These are phyloP conservation scores for Termitomyces sp. DNA, from an alignment of 768 basidiomycete species.

Conservation along the genomic window DNA sequence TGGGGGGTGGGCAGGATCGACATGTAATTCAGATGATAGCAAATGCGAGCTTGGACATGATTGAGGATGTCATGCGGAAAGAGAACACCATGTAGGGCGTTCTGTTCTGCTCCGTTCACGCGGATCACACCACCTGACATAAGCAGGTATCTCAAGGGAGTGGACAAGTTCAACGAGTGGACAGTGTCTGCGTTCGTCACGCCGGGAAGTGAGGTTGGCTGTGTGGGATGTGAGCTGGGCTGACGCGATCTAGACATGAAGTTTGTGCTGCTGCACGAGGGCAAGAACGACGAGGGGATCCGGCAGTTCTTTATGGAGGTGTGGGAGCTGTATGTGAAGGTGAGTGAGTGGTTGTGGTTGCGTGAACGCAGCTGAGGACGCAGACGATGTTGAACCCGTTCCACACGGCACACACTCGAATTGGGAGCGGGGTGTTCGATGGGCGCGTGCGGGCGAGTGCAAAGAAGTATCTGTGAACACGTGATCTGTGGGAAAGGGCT, in stretches of 20 bases:
- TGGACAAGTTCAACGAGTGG: constrained; percentile 99
- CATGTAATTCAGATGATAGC: constrained; percentile 99
- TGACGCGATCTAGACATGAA: constrained; percentile 69
- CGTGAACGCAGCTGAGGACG: constrained; percentile 2
- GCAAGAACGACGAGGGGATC: constrained; percentile 97
- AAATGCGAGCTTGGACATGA: constrained; percentile 89
- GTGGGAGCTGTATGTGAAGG: constrained; percentile 98
- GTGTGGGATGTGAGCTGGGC: constrained; percentile 11
- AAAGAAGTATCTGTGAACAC: constrained; percentile 62
- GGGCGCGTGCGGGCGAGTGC: constrained; percentile 79
- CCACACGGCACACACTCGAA: constrained; percentile 81
- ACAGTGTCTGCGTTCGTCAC: constrained; percentile 95
- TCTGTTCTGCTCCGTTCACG: constrained; percentile 11
- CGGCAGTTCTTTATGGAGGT: constrained; percentile 88
- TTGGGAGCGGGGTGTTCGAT: constrained; percentile 81
- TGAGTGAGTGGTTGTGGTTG: constrained; percentile 24
- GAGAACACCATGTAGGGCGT: constrained; percentile 75
- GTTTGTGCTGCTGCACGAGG: constrained; percentile 90
- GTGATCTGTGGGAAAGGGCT: constrained; percentile 16
- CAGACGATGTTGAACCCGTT: constrained; percentile 95
- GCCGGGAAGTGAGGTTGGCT: constrained; percentile 72
- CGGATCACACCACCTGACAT: constrained; percentile 9
- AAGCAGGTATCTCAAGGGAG: constrained; percentile 85
- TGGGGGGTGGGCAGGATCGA: constrained; percentile 79
- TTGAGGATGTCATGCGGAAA: constrained; percentile 88